These are phyloP conservation scores for Ceratocystis albifundus DNA, from an alignment of 2,329 filamentous ascomycete species.

Conservation along the genomic window DNA sequence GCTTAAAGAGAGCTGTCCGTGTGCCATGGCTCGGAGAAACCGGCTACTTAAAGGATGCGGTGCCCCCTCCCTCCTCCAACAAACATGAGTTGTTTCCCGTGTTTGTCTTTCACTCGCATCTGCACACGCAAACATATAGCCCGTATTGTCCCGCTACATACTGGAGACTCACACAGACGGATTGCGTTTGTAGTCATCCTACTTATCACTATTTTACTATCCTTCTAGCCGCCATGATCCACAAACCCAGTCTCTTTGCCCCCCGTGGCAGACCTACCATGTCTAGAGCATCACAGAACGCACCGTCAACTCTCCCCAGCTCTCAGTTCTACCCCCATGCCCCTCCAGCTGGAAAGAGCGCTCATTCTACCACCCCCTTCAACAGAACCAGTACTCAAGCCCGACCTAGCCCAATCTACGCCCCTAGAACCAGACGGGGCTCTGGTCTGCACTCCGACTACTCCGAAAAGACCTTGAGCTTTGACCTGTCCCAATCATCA, in stretches of 20 bases:
- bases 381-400: not conserved
- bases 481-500: not conserved
- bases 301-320: not conserved
- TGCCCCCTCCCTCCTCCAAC: not conserved
- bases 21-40: not conserved
- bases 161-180: not conserved
- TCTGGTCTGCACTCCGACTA: not conserved
- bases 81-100: not conserved
- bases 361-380: not conserved
- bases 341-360: not conserved
- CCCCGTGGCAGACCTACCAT: not conserved
- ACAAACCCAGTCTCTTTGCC: not conserved
- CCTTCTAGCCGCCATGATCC: not conserved
- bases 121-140: not conserved
- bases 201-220: not conserved
- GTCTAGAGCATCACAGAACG: not conserved
- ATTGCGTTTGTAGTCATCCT: not conserved
- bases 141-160: not conserved
- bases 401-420: slow-evolving; percentile 1
- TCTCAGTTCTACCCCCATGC: not conserved
- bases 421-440: not conserved
- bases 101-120: slow-evolving; percentile 1
- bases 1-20: not conserved
- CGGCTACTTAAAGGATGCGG: not conserved
- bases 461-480: not conserved